Percentiles rank a stretch among this genome's conserved stretches.
Conservation (phyloP, 495 filamentous ascomycete genomes). For the Astrocystis sublimbata region DNA sequence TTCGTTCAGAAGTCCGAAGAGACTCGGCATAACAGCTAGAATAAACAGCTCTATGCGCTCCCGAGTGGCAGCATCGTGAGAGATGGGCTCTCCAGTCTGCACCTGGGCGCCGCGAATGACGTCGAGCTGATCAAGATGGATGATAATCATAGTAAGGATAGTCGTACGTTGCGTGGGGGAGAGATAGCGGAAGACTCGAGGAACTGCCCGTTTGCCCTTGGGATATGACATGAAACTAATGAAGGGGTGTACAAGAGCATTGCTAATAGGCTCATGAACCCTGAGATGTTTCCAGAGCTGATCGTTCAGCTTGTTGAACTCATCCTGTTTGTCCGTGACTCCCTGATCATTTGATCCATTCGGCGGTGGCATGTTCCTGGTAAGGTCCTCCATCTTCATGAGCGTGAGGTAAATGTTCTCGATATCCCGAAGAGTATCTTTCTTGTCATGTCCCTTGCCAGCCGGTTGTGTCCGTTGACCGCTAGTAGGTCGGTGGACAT, state of each 20-base stretch:
- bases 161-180: constrained; percentile 89
- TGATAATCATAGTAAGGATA: constrained; percentile 89
- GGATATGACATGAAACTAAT: constrained; percentile 91
- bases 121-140: constrained; percentile 90
- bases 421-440: constrained; percentile 78
- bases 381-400: constrained; percentile 92
- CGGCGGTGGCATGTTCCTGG: constrained; percentile 77
- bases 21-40: constrained; percentile 80
- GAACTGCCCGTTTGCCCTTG: constrained; percentile 95
- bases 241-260: constrained; percentile 81
- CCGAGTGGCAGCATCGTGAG: constrained; percentile 68
- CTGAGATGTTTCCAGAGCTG: constrained; percentile 82
- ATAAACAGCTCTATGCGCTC: constrained; percentile 93
- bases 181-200: constrained; percentile 91
- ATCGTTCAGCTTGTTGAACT: constrained; percentile 79
- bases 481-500: constrained; percentile 46
- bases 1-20: constrained; percentile 86
- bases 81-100: constrained; percentile 61
- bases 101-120: constrained; percentile 80
- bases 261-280: constrained; percentile 85
- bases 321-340: constrained; percentile 62
- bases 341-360: constrained; percentile 63
- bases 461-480: constrained; percentile 49
- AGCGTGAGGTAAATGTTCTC: constrained; percentile 83
- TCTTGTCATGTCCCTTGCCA: constrained; percentile 66